Percentiles rank a stretch among this genome's conserved stretches.
These are phyloP conservation scores for Sarocladium brachiariae DNA, from an alignment of 2,329 filamentous ascomycete genomes.

Conservation along the genomic window DNA sequence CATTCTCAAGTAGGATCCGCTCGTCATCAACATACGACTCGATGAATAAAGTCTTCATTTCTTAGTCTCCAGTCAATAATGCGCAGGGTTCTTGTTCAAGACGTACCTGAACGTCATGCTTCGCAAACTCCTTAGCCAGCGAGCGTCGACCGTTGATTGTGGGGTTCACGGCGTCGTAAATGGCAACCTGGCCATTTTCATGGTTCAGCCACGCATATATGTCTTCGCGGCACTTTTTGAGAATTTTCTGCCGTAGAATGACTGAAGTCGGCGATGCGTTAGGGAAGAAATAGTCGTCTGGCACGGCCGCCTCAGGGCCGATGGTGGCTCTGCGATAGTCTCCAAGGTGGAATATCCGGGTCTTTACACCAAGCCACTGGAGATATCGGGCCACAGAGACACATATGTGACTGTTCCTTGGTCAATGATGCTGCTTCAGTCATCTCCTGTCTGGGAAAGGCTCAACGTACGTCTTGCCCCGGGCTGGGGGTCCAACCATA, in stretches of 20 bases:
- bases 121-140: conserved; percentile 92
- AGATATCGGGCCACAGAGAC: conserved; percentile 93
- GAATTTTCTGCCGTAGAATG: conserved; percentile 90
- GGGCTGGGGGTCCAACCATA: conserved; percentile 88
- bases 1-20: conserved; percentile 90
- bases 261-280: conserved; percentile 89
- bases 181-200: conserved; percentile 95
- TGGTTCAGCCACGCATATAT: conserved; percentile 95
- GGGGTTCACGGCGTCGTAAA: conserved; percentile 97
- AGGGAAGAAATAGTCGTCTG: conserved; percentile 96
- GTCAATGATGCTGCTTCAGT: neutral
- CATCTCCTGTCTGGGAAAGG: too few relatives aligned
- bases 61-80: too few relatives aligned
- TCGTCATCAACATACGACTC: conserved; percentile 94
- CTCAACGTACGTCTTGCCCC: conserved; percentile 77
- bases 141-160: conserved; percentile 74
- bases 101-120: conserved; percentile 83
- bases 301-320: conserved; percentile 74
- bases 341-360: conserved; percentile 92
- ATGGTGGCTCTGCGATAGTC: conserved; percentile 93
- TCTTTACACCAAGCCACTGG: conserved; percentile 96
- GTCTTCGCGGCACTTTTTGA: conserved; percentile 95
- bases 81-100: too few relatives aligned
- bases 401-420: conserved; percentile 68
- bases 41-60: conserved; percentile 76